Conservation (phyloP, 345 rosid species). For the Salix arbutifolia region DNA sequence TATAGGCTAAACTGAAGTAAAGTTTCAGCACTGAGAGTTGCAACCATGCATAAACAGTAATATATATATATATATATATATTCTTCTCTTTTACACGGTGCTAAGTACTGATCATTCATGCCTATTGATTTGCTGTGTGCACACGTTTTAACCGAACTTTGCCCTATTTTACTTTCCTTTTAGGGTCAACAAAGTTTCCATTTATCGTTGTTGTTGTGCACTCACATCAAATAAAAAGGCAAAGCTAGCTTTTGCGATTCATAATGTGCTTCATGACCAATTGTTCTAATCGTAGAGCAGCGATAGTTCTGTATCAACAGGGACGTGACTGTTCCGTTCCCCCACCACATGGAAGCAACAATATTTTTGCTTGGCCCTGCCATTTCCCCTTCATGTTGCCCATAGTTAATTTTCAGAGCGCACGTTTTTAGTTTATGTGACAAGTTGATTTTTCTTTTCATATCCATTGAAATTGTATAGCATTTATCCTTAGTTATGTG, state of each 20-base stretch:
- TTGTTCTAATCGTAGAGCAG: conserved; percentile 19
- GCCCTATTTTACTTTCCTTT: neutral
- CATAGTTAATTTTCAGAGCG: neutral
- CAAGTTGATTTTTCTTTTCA: neutral
- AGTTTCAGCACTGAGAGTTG: neutral
- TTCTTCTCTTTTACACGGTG: neutral
- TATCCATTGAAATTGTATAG: no score
- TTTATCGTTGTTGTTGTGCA: conserved; percentile 16
- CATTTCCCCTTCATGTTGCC: conserved; percentile 29
- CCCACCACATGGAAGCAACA: conserved; percentile 35
- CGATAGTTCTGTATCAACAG: conserved; percentile 21
- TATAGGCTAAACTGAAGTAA: neutral
- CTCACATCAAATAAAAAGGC: conserved; percentile 26
- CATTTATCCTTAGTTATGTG: neutral
- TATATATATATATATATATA: no score
- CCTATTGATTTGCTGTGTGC: neutral
- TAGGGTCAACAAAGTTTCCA: conserved; percentile 25
- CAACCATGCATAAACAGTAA: neutral
- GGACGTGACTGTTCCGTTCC: conserved; percentile 32
- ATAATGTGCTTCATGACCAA: neutral
- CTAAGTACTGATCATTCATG: neutral
- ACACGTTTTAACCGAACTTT: neutral
- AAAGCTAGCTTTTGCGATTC: conserved; percentile 5
- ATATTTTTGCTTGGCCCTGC: conserved; percentile 31
- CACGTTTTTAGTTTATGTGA: neutral